Base-by-base conservation (phyloP, 805 yeast species). In the Grigorovia jiainica region DNA sequence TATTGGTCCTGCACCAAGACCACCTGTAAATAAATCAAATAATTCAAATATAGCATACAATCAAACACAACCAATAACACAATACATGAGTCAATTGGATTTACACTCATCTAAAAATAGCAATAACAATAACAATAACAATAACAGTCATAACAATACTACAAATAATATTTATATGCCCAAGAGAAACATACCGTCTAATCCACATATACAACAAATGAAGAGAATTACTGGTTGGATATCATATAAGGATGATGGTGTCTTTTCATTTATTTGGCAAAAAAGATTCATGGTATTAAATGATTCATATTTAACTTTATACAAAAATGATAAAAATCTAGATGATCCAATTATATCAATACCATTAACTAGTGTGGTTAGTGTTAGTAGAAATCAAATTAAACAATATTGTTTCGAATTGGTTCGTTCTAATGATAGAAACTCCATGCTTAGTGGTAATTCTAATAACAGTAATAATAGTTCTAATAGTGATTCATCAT, bases 211-310 rank as follows among this genome's bases (percentile, higher is more conserved):
- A 38, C 49, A 50, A 31, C 48, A 47, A 31, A 43, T 45, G 38
- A 57, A 51, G 43, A 51, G 52, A 30, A 51, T 54, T 35, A 47
- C 54, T 5, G 96, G 97, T 0, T 89, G 95, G 95, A 89, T 87
- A 18, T 83, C 84, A 42, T 79, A 87, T 45, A 89, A 86, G 60
- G 97, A 90, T 53, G 97, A 90, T 53, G 96, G 97, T 11, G 67
- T 90, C 47, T 75, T 86, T 48, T 76, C 87, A 5, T 87, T 89
- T 59, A 70, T 95, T 51, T 90, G 98, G 98, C 87, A 89, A 44
- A 87, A 87, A 57, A 75, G 92, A 53, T 90, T 70, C 61, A 67
- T 90, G 66, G 82, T 85, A 5, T 67, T 90, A 38, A 76, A 77
- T 51, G 95, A 87, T 48, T 73, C 82, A 33, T 75, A 80, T 36